Evolutionary conservation across 331 rosid species (phyloP), one percentile per base, ranked within the genome.

Genomic region (Malus hybrid): DNA sequence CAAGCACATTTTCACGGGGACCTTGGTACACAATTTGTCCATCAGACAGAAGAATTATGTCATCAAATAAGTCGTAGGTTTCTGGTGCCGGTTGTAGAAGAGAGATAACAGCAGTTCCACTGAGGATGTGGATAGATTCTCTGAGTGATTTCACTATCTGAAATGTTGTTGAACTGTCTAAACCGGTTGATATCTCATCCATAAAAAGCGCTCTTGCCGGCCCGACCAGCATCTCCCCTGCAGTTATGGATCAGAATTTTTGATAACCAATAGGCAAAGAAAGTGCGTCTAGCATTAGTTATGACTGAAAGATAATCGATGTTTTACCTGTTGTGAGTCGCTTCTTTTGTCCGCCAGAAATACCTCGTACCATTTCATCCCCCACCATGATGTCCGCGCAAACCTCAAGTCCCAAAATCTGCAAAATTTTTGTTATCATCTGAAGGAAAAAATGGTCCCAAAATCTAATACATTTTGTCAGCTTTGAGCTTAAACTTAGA

Each of bases 81-180:
- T 85, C 88, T 12, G 88, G 88, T 70, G 86, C 86, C 10, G 88
- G 88, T 72, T 85, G 88, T 62, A 85, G 86, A 20, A 85, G 82
- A 32, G 86, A 82, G 60, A 85, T 62, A 67, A 80, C 73, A 33
- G 79, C 78, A 65, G 88, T 82, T 77, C 86, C 88, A 63, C 78
- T 67, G 69, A 85, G 75, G 67, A 85, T 85, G 78, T 85, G 88
- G 18, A 77, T 67, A 33, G 33, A 69, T 32, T 85, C 84, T 63
- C 78, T 79, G 50, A 85, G 73, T 24, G 83, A 82, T 42, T 82
- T 85, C 73, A 85, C 84, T 59, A 85, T 83, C 67, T 82, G 86
- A 67, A 67, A 85, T 24, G 88, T 82, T 50, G 88, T 85, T 20
- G 88, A 79, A 71, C 86, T 85, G 71, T 85, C 88, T 62, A 85